Evolutionary conservation across 2,329 filamentous ascomycete species (phyloP), one percentile per base, ranked within the genome.

Genomic region (Fusarium sp.): DNA sequence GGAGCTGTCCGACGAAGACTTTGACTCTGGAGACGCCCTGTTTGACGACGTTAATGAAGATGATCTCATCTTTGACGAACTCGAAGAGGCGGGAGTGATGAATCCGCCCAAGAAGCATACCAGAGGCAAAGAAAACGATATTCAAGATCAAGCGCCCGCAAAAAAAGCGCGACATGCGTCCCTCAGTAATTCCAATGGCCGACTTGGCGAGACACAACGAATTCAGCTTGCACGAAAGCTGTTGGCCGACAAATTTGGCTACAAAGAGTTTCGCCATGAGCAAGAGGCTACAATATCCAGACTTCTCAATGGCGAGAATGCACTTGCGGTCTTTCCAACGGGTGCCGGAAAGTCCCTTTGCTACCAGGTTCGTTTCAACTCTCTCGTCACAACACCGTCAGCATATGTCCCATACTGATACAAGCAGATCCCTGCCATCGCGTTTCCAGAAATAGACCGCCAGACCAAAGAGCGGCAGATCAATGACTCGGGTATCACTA

Each of bases 311-410:
- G 85, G 84, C 1, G 73, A 85, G 17, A 87, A 84, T 64, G 75
- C 82, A 0, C 80, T 87, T 1, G 84, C 83, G 9, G 75, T 87
- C 26, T 87, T 87, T 60, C 85, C 85, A 8, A 87, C 85, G 0
- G 85, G 85, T 4, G 85, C 84, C 20, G 85, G 85, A n/a, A 87
- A 87, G 69, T 87, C 85, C 0, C 79, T 87, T 9, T 87, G 85
- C 60, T 87, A 86, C 53, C 85, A 87, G 79, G 85, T 85, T 26
- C 50, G 39, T 14, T 22, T 24, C 12, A 24, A 6, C n/a, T 26
- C 4, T n/a, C 7, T 26, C 13, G 0, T 26, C 44, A 18, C 11
- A 15, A 22, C 6, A 32, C 17, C 24, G 22, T 28, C 3, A 57
- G 12, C 24, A 22, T 13, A 30, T 14, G 5, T 17, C 17, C 3